Conservation (phyloP, 345 rosid species). For the Populus nigra region DNA sequence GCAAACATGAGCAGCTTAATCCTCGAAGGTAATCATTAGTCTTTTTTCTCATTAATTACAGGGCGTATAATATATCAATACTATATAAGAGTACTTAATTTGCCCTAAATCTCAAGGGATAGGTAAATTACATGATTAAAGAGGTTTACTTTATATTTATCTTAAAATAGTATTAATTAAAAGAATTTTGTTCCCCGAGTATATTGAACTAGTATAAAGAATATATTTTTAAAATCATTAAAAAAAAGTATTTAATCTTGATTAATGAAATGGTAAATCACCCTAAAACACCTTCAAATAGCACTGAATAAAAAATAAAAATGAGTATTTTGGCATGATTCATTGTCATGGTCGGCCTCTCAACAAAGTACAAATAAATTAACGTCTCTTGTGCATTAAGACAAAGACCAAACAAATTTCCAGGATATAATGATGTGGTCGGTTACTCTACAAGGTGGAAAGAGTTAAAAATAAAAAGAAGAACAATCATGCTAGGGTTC, state of each 20-base stretch:
- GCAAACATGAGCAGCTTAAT: background rate
- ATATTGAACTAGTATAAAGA: too few species aligned
- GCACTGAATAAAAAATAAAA: background rate
- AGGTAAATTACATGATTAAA: too few species aligned
- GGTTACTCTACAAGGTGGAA: background rate
- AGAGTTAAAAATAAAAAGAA: background rate
- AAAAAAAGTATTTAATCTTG: too few species aligned
- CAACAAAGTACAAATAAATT: background rate
- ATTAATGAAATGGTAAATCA: too few species aligned
- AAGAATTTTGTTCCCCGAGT: too few species aligned
- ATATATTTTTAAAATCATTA: too few species aligned
- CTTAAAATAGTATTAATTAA: too few species aligned
- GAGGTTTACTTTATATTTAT: too few species aligned
- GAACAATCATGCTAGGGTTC: background rate
- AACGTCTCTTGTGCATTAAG: background rate
- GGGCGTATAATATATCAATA: background rate
- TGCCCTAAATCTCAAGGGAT: too few species aligned
- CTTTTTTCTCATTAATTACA: background rate
- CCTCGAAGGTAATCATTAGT: background rate
- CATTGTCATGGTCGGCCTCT: background rate
- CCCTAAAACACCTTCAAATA: background rate
- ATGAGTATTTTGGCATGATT: background rate
- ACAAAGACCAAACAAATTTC: conserved; percentile 5
- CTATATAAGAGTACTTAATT: too few species aligned
- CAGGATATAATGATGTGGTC: conserved; percentile 10